A percentile compares a stretch with the other conserved stretches of the same genome.
phyloP scores from a whole-genome alignment of 108 stramenopile species.

The Conticribra guillardii region DNA sequence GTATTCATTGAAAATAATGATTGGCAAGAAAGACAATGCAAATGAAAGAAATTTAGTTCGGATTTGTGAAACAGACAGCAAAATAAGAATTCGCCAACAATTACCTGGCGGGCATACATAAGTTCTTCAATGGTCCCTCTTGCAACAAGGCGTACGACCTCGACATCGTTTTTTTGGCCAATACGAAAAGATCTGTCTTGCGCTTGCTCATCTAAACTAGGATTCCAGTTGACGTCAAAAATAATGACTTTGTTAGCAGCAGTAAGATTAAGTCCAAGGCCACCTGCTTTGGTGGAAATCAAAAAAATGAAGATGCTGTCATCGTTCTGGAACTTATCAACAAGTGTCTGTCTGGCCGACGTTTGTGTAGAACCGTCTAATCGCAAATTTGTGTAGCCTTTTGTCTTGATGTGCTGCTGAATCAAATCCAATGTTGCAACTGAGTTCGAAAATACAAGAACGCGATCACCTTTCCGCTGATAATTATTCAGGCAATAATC shows the following conservation, averaged over 20 bases:
- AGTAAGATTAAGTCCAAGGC: constrained; percentile 86
- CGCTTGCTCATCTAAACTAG: constrained; percentile 76
- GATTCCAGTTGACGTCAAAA: constrained; percentile 91
- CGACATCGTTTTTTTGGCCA: constrained; percentile 88
- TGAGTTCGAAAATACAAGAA: constrained; percentile 92
- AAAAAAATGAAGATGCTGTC: constrained; percentile 72
- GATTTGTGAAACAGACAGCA: too few relatives aligned
- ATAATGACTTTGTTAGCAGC: constrained; percentile 68
- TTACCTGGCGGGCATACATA: constrained; percentile 92
- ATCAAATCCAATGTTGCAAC: constrained; percentile 90
- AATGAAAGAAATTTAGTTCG: too few relatives aligned
- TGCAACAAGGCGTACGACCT: constrained; percentile 81
- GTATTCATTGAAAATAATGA: too few relatives aligned
- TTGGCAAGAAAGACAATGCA: too few relatives aligned
- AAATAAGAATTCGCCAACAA: too few relatives aligned
- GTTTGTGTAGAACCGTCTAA: constrained; percentile 89
- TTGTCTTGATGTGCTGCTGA: constrained; percentile 60
- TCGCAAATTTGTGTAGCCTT: constrained; percentile 73
- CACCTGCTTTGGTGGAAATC: constrained; percentile 90
- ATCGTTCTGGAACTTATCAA: constrained; percentile 85
- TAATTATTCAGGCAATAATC: constrained; percentile 49
- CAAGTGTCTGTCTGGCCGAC: constrained; percentile 61
- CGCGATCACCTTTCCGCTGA: constrained; percentile 51
- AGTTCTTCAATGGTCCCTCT: constrained; percentile 95
- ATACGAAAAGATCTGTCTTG: constrained; percentile 85